These are phyloP conservation scores for Cocos nucifera DNA, from an alignment of 176 grass and related monocot genomes.

Conservation along the genomic window DNA sequence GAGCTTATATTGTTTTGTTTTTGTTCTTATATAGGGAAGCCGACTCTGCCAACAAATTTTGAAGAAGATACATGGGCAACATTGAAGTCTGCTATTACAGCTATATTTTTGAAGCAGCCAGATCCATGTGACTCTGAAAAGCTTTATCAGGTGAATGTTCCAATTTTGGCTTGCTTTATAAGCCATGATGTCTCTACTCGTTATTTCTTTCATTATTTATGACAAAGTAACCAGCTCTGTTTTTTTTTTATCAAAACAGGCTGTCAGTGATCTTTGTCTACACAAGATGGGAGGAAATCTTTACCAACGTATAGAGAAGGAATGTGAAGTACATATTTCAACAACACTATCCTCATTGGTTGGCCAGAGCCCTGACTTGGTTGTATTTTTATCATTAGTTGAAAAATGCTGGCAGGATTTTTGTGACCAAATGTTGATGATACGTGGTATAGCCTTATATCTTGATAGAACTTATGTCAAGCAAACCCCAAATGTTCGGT, in stretches of 20 bases:
- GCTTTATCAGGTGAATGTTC: conserved; percentile 78
- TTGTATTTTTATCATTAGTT: conserved; percentile 80
- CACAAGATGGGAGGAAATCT: conserved; percentile 81
- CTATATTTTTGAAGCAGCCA: conserved; percentile 93
- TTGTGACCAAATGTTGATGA: conserved; percentile 98
- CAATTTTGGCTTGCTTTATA: conserved; percentile 3
- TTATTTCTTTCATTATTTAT: neutral
- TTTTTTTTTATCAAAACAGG: conserved; percentile 36
- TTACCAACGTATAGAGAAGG: conserved; percentile 74
- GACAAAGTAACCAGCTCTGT: neutral
- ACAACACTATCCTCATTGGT: conserved; percentile 71
- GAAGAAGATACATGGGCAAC: conserved; percentile 91
- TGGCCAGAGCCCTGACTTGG: conserved; percentile 90
- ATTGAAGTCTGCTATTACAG: conserved; percentile 83
- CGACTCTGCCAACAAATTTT: conserved; percentile 78
- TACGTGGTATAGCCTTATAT: conserved; percentile 94
- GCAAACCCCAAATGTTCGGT: conserved; percentile 66
- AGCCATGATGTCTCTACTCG: neutral
- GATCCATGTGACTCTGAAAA: conserved; percentile 83
- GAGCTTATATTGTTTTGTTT: conserved; percentile 23
- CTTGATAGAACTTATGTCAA: conserved; percentile 99
- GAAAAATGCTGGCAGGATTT: conserved; percentile 99
- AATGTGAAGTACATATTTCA: conserved; percentile 92
- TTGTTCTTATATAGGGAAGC: conserved; percentile 45
- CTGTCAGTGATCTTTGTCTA: conserved; percentile 77